Evolutionary conservation across 2,329 filamentous ascomycete genomes (phyloP), one percentile per base, ranked within the genome.

Genomic region (Cyphellophora europaea): DNA sequence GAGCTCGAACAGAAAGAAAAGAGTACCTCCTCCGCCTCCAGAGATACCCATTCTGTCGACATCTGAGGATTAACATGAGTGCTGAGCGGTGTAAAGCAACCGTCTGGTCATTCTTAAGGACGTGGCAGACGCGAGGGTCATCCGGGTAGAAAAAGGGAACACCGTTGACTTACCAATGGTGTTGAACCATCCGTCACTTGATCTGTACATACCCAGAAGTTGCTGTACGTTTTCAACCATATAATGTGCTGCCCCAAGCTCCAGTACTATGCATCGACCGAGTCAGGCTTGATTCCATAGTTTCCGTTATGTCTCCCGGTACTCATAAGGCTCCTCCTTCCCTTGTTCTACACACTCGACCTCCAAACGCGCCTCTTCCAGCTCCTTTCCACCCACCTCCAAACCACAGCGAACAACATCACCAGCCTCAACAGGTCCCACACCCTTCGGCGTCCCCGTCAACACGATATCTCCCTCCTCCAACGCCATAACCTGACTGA

Each of bases 381-480:
- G 61, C 65, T 93, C 86, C 66, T 81, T 78, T 23, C 88, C 88
- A 38, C 72, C 69, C 18, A 94, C 77, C 55, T 75, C 78, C 48
- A 96, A 69, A 3, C 87, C 87, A 16, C 84, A 88, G 44, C 72
- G 79, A 72, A 98, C 85, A 19, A 89, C 69, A 62, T 98, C 88
- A 2, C 91, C 91, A 1, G 83, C 77, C 41, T 78, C 75, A 2
- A 94, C 87, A 13, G 79, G 71, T 2, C 91, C 91, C 2, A 98
- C 91, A 10, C 91, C 91, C 65, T 95, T 95, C 32, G 91, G 91
- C 33, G 91, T 98, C 12, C 91, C 91, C n/a, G 91, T 98, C 49
- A 98, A 65, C 32, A 98, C 77, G 53, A 98, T 79, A 59, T 98
- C 91, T 32, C 89, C 91, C 53, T 82, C 76, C 61, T 93, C 81